phyloP scores from a whole-genome alignment of 768 basidiomycete genomes.

The Atractiella rhizophila region DNA sequence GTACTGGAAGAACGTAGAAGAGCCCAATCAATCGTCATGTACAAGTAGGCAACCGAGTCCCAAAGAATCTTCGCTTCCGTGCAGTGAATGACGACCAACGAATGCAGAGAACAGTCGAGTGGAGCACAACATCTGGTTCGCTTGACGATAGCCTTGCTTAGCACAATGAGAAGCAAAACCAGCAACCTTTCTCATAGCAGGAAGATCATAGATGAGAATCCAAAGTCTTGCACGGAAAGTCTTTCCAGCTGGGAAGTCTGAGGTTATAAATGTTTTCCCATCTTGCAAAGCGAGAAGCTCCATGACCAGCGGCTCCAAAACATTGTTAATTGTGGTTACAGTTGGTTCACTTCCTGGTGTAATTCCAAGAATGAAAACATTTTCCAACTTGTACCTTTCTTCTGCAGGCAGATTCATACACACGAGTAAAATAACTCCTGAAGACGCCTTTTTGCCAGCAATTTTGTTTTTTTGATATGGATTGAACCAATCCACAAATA shows the following conservation, averaged over 20 bases:
- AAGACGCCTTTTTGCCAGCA: conserved; percentile 4
- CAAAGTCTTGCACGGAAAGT: conserved; percentile 5
- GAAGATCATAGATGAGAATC: conserved; percentile 10
- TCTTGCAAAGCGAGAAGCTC: conserved; percentile 5
- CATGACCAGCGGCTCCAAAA: conserved; percentile 2
- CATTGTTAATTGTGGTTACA: background rate
- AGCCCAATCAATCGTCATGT: too few species aligned
- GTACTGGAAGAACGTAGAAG: too few species aligned
- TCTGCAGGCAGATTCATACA: conserved; percentile 7
- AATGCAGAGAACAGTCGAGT: too few species aligned
- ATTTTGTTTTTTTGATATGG: conserved; percentile 3
- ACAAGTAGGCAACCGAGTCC: too few species aligned
- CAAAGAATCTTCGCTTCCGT: too few species aligned
- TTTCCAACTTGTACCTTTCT: conserved; percentile 1
- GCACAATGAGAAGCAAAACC: conserved; percentile 9
- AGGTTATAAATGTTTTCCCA: background rate
- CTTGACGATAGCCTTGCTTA: too few species aligned
- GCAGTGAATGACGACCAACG: too few species aligned
- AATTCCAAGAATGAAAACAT: conserved; percentile 3
- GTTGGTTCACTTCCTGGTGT: conserved; percentile 6
- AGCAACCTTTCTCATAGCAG: conserved; percentile 10
- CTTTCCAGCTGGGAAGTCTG: conserved; percentile 7
- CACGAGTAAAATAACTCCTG: conserved; percentile 1
- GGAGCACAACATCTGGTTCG: too few species aligned
- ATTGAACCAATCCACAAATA: conserved; percentile 9